phyloP scores from a whole-genome alignment of 345 rosid species.

The Citrus maxima region DNA sequence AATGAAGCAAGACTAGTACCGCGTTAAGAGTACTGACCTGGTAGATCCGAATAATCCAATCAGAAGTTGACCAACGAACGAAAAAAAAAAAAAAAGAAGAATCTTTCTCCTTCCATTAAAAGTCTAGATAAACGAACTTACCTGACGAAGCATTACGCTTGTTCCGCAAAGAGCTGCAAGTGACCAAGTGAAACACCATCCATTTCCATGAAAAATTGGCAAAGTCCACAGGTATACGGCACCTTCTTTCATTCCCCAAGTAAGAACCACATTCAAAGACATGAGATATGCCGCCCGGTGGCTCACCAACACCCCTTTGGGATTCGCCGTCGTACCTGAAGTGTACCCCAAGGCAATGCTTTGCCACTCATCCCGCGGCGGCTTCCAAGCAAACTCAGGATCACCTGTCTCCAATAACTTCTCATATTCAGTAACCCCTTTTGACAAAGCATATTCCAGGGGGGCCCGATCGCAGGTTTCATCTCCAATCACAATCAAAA shows the following conservation, averaged over 20 bases:
- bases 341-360: slow-evolving; percentile 93
- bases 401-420: slow-evolving; percentile 71
- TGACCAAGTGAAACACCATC: slow-evolving; percentile 89
- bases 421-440: slow-evolving; percentile 78
- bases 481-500: slow-evolving; percentile 65
- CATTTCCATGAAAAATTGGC: slow-evolving; percentile 93
- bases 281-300: slow-evolving; percentile 90
- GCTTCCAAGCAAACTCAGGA: slow-evolving; percentile 69
- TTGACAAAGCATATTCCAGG: slow-evolving; percentile 55
- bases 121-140: neutral
- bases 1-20: too few relatives aligned
- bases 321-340: slow-evolving; percentile 92
- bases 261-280: slow-evolving; percentile 55
- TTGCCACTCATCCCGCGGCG: slow-evolving; percentile 95
- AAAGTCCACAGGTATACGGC: slow-evolving; percentile 88
- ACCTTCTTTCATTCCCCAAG: slow-evolving; percentile 88
- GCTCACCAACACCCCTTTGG: slow-evolving; percentile 79
- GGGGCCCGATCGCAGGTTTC: slow-evolving; percentile 43
- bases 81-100: too few relatives aligned
- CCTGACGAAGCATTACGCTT: slow-evolving; percentile 90
- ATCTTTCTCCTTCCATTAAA: too few relatives aligned
- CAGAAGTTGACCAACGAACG: too few relatives aligned
- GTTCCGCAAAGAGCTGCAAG: slow-evolving; percentile 80
- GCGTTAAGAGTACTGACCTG: too few relatives aligned
- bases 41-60: too few relatives aligned